Evolutionary conservation across 352 stramenopile genomes (phyloP).

Genomic region (Saprolegnia diclina): DNA sequence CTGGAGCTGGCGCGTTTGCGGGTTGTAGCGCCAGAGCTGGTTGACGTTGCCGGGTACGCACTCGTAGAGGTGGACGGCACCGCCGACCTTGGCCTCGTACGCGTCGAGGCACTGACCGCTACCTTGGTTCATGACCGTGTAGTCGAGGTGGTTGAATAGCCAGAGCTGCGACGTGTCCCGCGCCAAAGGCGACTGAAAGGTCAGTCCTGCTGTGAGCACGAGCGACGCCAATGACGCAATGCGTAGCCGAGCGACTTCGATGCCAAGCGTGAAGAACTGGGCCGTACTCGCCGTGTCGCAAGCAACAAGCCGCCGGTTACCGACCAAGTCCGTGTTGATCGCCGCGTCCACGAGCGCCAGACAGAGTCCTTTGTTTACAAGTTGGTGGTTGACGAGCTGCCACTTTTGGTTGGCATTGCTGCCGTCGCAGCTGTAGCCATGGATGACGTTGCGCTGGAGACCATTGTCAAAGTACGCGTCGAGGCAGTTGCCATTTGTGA

Average conservation of each 20-base stretch:
- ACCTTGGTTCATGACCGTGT: slow-evolving; percentile 31
- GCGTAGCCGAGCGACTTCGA: background rate
- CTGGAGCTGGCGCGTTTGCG: slow-evolving; percentile 38
- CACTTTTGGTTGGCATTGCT: slow-evolving; percentile 21
- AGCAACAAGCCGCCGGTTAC: background rate
- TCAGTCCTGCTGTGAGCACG: background rate
- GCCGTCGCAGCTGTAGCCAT: background rate
- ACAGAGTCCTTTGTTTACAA: background rate
- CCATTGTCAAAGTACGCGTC: slow-evolving; percentile 1
- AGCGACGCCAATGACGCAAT: background rate
- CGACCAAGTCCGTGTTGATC: background rate
- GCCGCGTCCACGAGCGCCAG: background rate
- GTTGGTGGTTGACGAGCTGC: background rate
- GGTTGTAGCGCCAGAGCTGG: slow-evolving; percentile 61
- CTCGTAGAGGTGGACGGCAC: slow-evolving; percentile 47
- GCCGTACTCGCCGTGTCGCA: background rate
- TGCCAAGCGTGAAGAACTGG: slow-evolving; percentile 2
- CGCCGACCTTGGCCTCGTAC: slow-evolving; percentile 45
- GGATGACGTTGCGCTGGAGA: background rate
- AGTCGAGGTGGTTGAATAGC: background rate
- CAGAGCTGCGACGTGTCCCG: background rate
- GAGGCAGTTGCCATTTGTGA: background rate
- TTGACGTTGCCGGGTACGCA: slow-evolving; percentile 51
- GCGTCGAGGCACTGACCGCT: slow-evolving; percentile 61
- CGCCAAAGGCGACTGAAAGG: background rate